Evolutionary conservation across 2,329 filamentous ascomycete species (phyloP).

Genomic region (Talaromyces sp.): DNA sequence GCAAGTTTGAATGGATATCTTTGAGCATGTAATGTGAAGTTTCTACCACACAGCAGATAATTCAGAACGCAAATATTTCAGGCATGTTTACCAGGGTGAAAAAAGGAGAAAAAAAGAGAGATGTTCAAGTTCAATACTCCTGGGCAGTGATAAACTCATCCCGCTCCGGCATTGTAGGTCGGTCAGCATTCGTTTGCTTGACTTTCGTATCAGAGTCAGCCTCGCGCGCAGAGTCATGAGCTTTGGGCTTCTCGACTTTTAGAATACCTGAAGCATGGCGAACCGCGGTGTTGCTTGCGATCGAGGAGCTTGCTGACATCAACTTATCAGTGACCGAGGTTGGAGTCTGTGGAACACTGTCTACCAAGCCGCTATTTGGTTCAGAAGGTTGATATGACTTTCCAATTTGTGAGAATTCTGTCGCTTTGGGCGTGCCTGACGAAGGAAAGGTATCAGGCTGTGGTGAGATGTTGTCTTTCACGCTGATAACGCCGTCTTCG

Average conservation of each 20-base stretch:
- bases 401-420: background rate
- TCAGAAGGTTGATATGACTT: background rate
- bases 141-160: conserved; percentile 26
- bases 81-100: background rate
- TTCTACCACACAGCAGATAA: background rate
- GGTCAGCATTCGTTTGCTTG: conserved; percentile 1
- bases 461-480: background rate
- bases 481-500: conserved; percentile 22
- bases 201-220: background rate
- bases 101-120: background rate
- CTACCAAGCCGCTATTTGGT: background rate
- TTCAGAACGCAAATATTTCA: background rate
- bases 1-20: background rate
- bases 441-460: background rate
- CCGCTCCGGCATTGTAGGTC: conserved; percentile 23
- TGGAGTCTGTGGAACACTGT: background rate
- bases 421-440: background rate
- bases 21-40: background rate
- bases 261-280: conserved; percentile 2
- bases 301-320: background rate
- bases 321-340: background rate
- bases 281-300: background rate
- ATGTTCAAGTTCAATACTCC: conserved; percentile 8
- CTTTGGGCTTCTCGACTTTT: background rate
- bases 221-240: background rate